These are phyloP conservation scores for Phytophthora ohioensis DNA, from an alignment of 352 stramenopile genomes.

Conservation along the genomic window DNA sequence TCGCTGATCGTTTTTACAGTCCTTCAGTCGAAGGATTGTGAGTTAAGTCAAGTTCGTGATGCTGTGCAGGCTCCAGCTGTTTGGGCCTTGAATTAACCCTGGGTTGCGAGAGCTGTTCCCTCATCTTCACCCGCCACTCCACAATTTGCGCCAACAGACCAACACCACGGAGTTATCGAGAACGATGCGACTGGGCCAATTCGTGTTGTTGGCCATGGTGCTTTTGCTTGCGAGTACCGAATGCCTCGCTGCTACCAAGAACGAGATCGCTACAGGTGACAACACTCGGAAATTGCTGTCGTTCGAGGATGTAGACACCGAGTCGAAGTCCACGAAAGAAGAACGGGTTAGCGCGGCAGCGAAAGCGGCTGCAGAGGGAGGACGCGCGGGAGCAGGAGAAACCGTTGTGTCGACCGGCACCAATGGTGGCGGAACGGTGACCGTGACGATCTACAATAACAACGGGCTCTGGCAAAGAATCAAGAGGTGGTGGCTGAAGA, in stretches of 20 bases:
- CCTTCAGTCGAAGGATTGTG: slow-evolving; percentile 10
- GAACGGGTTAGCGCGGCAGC: slow-evolving; percentile 15
- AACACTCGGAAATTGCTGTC: slow-evolving; percentile 13
- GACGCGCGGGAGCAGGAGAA: slow-evolving; percentile 15
- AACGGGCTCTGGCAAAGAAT: slow-evolving; percentile 30
- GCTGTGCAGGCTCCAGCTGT: slow-evolving; percentile 21
- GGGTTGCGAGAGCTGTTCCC: background rate
- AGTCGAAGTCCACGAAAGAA: slow-evolving; percentile 16
- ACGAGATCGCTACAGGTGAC: background rate
- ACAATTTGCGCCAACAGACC: slow-evolving; percentile 9
- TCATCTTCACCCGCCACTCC: slow-evolving; percentile 4
- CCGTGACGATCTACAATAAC: slow-evolving; percentile 23
- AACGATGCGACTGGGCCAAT: slow-evolving; percentile 15
- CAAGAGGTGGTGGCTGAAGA: slow-evolving; percentile 21
- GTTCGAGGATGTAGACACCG: slow-evolving; percentile 10
- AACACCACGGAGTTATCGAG: background rate
- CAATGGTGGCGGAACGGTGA: slow-evolving; percentile 19
- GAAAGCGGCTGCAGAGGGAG: slow-evolving; percentile 20
- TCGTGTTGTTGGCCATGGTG: slow-evolving; percentile 8
- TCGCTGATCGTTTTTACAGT: slow-evolving; percentile 17
- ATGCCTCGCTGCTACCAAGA: slow-evolving; percentile 1
- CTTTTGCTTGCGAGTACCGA: slow-evolving; percentile 1
- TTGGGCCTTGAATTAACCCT: slow-evolving; percentile 9
- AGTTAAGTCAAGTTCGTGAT: slow-evolving; percentile 20
- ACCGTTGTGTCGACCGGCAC: slow-evolving; percentile 7